Evolutionary conservation across 345 rosid genomes (phyloP), one percentile per base, ranked within the genome.

Genomic region (Jatropha curcas): DNA sequence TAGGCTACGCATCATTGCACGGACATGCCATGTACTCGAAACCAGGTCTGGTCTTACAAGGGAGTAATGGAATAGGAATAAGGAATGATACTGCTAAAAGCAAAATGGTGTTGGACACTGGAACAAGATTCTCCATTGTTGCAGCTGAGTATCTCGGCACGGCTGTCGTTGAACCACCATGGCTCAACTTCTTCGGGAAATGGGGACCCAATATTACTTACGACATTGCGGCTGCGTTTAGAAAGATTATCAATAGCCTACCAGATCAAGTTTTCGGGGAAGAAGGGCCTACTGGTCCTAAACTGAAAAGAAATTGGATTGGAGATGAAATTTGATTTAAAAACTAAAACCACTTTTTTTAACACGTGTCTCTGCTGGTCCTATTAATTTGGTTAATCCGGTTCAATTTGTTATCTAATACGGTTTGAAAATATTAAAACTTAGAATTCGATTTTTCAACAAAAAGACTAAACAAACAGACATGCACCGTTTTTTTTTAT

Each of bases 261-360:
- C 97, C 97, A 8, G 33, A 67, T 56, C 91, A 91, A 78, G 80
- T 88, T 16, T 67, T 82, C 6, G 93, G 93, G 17, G 87, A 93
- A 83, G 92, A 93, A 74, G 97, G 98, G 72, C 97, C 98, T 16
- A 89, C 93, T 1, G 95, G 97, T 59, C 97, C 98, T 31, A 91
- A 89, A 77, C 56, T 78, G 25, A 91, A 93, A 67, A n/a, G 72
- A 4, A 91, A 67, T 69, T 93, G 95, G 97, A 50, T 34, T 37
- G 87, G 84, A 13, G 97, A 92, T 71, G 97, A 92, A 76, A 60
- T 60, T 7, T 88, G 72, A 86, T 41, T 41, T 8, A 1, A 41
- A 41, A 0, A 41, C 45, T 1, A n/a, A n/a, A n/a, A n/a, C n/a
- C n/a, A n/a, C n/a, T n/a, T n/a, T n/a, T 86, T 93, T 55, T 88